Base-by-base conservation (phyloP, 2,329 filamentous ascomycete genomes). In the Thermothelomyces thermophilus region DNA sequence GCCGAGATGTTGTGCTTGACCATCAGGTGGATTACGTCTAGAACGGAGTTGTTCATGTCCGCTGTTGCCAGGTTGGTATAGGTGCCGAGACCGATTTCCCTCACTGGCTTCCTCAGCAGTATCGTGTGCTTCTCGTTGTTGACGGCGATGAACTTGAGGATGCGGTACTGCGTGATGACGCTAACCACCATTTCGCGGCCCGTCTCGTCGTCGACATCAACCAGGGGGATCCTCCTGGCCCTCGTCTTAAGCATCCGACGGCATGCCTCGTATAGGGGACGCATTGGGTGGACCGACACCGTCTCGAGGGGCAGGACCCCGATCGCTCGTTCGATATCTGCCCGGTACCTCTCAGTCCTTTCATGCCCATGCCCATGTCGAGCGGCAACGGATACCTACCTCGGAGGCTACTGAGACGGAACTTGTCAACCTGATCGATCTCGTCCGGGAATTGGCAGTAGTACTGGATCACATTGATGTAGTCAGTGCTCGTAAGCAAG, bases 381-480 rank as follows among this genome's bases (percentile, higher is more conserved):
- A 5, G 33, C 33, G 13, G 33, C 7, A 35, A 35, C 16, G 33
- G 14, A 35, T 19, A 61, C 74, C 52, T 74, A 95, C 90, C 88
- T 79, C 91, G 81, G 51, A 98, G 78, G 64, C 89, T 95, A 70
- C 87, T 91, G 55, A 98, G 73, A 41, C 89, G 84, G 67, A 98
- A 96, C 67, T 95, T 87, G 59, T 97, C 93, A 61, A 98, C 87
- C 64, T 91, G 84, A 58, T 84, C 82, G 54, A 97, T 79, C 51
- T 90, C 86, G 58, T 95, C 88, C 2, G 91, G 93, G 61, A 93
- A 94, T 69, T 97, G 90, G 76, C 90, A 96, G 74, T 98, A 97
- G 70, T 98, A 98, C 67, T 97, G 91, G 35, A 98, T 95, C 50
- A 98, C 86, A 64, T 98, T 98, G 71, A 98, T 94, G 68, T 93